Base-by-base conservation (phyloP, 2,329 filamentous ascomycete genomes). In the Alternaria novae-zelandiae region DNA sequence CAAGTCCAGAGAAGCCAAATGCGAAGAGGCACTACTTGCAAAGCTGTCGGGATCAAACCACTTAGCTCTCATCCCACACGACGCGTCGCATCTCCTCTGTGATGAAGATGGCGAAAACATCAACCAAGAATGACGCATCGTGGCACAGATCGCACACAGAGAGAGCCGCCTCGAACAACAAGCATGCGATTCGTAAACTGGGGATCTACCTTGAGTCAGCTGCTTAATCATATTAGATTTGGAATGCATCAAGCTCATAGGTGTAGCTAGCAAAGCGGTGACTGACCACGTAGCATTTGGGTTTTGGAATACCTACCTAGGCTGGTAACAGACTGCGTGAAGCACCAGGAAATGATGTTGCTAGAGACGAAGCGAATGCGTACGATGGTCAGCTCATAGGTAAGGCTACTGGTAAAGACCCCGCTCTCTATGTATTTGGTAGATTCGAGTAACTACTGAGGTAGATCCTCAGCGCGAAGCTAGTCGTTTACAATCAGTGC, bases 151-250 rank as follows among this genome's bases (percentile, higher is more conserved):
- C 3, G 9, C 17, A 44, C 17, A 3, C 1, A 6, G 5, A 44
- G 5, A 44, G 41, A 44, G 41, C 17, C 9, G n/a, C 10, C n/a
- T 44, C n/a, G 17, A 26, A 7, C 23, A 20, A 7, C 25, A 49
- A 10, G n/a, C 46, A 28, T 17, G 15, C 23, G 26, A 28, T 10
- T 7, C 8, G 25, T 0, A 3, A 12, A 5, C 6, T 4, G 11
- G 6, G 8, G 2, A 28, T n/a, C 2, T 11, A 5, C 10, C 1
- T 11, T 3, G 7, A n/a, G n/a, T 20, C 25, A 30, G 17, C 6
- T 9, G 2, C 4, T 15, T 2, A 6, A 12, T 49, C 3, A 0
- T 20, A 12, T n/a, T n/a, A 15, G 0, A 8, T 2, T 13, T 49
- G 15, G 2, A 23, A 17, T 20, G 4, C 25, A 10, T 20, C 1